These are phyloP conservation scores for Inga laurina DNA, from an alignment of 306 rosid species.

Conservation along the genomic window DNA sequence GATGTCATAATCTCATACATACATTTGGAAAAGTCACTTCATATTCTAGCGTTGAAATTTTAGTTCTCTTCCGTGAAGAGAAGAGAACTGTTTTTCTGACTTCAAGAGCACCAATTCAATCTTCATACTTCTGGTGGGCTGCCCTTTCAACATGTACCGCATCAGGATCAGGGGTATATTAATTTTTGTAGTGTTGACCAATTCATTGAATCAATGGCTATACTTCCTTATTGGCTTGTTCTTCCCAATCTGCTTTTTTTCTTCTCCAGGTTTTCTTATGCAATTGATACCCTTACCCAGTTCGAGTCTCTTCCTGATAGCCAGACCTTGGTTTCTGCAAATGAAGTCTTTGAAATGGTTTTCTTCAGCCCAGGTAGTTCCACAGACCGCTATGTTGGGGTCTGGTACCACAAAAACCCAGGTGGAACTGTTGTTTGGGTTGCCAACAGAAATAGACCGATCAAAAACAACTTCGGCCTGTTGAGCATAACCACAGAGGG, in stretches of 20 bases:
- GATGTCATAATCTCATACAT: background rate
- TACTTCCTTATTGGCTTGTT: background rate
- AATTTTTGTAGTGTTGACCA: background rate
- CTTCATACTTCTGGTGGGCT: background rate
- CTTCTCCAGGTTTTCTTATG: background rate
- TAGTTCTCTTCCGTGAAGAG: background rate
- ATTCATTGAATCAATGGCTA: background rate
- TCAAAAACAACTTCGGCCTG: conserved; percentile 34
- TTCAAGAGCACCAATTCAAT: background rate
- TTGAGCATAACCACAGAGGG: conserved; percentile 30
- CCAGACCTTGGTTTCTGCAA: background rate
- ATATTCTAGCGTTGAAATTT: background rate
- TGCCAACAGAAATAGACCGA: conserved; percentile 48
- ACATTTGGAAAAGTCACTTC: background rate
- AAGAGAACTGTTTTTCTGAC: background rate
- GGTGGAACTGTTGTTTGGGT: conserved; percentile 50
- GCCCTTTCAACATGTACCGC: background rate
- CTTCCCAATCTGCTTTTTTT: background rate
- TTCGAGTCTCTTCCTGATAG: background rate
- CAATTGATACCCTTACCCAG: background rate
- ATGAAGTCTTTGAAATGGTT: conserved; percentile 14
- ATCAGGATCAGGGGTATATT: background rate
- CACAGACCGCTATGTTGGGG: conserved; percentile 45
- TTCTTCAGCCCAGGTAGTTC: conserved; percentile 14
- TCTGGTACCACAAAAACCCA: conserved; percentile 49